These are phyloP conservation scores for Penicillium thymicola DNA, from an alignment of 2,329 filamentous ascomycete species.

Conservation along the genomic window DNA sequence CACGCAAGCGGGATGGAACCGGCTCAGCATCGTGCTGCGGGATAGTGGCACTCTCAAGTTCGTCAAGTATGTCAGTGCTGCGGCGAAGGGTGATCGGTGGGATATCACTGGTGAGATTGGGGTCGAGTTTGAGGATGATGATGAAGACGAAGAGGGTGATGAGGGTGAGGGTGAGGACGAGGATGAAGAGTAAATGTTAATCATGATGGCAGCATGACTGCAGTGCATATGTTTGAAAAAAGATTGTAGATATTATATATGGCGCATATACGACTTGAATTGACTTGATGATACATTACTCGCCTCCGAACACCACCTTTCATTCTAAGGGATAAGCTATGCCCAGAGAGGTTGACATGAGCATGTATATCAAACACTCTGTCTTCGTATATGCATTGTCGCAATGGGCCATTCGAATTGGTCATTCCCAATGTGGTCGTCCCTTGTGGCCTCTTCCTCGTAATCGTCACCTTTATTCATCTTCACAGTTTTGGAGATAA, in stretches of 20 bases:
- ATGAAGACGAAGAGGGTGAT: slow-evolving; percentile 39
- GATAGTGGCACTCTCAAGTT: slow-evolving; percentile 86
- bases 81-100: slow-evolving; percentile 85
- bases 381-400: too few species aligned
- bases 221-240: background rate
- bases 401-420: too few species aligned
- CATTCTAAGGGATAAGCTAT: background rate
- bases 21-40: slow-evolving; percentile 81
- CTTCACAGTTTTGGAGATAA: too few species aligned
- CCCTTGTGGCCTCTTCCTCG: too few species aligned
- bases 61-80: slow-evolving; percentile 88
- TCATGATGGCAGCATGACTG: background rate
- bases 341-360: background rate
- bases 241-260: slow-evolving; percentile 9
- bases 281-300: slow-evolving; percentile 2
- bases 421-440: too few species aligned
- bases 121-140: slow-evolving; percentile 59
- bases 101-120: slow-evolving; percentile 79
- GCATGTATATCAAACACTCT: background rate
- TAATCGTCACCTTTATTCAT: too few species aligned
- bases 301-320: background rate
- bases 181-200: slow-evolving; percentile 15
- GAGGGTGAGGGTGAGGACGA: slow-evolving; percentile 35
- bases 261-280: slow-evolving; percentile 2
- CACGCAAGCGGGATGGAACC: slow-evolving; percentile 77